These are phyloP conservation scores for Paramecium bursaria DNA, from an alignment of 73 alveolate genomes.

Conservation along the genomic window DNA sequence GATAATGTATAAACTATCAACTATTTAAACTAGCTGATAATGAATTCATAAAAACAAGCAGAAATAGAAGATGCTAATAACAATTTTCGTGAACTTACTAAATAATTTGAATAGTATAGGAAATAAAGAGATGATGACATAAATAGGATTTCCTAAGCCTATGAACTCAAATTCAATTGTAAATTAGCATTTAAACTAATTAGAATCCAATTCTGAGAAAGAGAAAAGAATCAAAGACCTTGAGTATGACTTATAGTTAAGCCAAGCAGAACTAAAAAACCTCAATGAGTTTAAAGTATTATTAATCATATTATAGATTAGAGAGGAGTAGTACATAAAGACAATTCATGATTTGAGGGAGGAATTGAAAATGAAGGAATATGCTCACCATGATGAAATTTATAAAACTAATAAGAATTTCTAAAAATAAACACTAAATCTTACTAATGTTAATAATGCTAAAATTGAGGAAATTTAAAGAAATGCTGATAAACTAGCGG, in stretches of 20 bases:
- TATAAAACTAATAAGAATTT: constrained; percentile 39
- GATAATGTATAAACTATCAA: not conserved
- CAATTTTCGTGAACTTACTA: not conserved
- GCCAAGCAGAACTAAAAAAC: not conserved
- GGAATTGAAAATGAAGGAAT: constrained; percentile 27
- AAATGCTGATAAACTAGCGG: constrained; percentile 62
- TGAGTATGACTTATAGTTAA: constrained; percentile 17
- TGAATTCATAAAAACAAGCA: constrained; percentile 27
- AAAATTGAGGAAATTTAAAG: constrained; percentile 61
- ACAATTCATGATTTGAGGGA: constrained; percentile 25
- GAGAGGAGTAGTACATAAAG: constrained; percentile 1
- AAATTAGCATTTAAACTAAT: not conserved
- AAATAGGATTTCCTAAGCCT: constrained; percentile 16
- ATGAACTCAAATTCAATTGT: constrained; percentile 27
- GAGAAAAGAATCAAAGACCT: constrained; percentile 12
- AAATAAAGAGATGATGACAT: constrained; percentile 51
- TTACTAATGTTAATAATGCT: constrained; percentile 48
- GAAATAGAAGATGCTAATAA: not conserved
- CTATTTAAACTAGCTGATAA: not conserved
- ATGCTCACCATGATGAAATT: constrained; percentile 53
- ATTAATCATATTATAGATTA: not conserved
- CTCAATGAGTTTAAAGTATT: constrained; percentile 13
- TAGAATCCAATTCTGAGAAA: not conserved
- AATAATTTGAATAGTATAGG: constrained; percentile 56
- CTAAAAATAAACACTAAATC: constrained; percentile 46